A percentile compares a stretch with the other conserved stretches of the same genome.
phyloP scores from a whole-genome alignment of 2,329 filamentous ascomycete species.

The Coniella lustricola region DNA sequence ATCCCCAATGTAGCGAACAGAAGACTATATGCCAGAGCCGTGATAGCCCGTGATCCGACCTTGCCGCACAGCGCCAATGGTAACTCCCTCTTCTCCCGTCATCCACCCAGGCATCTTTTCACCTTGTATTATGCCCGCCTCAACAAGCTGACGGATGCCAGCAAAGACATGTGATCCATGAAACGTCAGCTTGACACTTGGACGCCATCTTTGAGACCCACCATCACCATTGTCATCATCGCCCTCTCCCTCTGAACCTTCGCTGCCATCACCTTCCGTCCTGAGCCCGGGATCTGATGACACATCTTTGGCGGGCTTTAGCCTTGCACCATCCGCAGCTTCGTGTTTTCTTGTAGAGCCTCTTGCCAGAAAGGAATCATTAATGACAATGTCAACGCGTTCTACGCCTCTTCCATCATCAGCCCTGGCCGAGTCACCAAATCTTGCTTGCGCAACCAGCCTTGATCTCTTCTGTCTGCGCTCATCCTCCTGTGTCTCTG shows the following conservation, averaged over 20 bases:
- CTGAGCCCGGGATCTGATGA: conserved; percentile 27
- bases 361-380: conserved; percentile 46
- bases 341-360: conserved; percentile 16
- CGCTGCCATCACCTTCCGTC: conserved; percentile 19
- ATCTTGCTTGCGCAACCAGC: conserved; percentile 59
- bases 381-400: conserved; percentile 51
- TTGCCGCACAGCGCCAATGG: conserved; percentile 59
- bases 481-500: conserved; percentile 25
- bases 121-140: conserved; percentile 68
- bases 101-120: conserved; percentile 82
- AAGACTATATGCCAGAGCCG: conserved; percentile 42
- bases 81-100: conserved; percentile 80
- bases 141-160: conserved; percentile 70
- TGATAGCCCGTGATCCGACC: conserved; percentile 58
- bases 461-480: conserved; percentile 49
- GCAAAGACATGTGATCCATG: conserved; percentile 74
- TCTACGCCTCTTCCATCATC: conserved; percentile 57
- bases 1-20: conserved; percentile 1
- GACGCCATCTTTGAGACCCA: conserved; percentile 37
- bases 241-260: conserved; percentile 21
- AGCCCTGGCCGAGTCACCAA: conserved; percentile 53
- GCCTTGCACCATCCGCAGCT: neutral
- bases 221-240: conserved; percentile 25
- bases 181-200: conserved; percentile 59
- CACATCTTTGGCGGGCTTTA: conserved; percentile 25